A percentile compares a stretch with the other conserved stretches of the same genome.
Evolutionary conservation across 768 basidiomycete genomes (phyloP).

Genomic region (Leucocoprinus birnbaumii): DNA sequence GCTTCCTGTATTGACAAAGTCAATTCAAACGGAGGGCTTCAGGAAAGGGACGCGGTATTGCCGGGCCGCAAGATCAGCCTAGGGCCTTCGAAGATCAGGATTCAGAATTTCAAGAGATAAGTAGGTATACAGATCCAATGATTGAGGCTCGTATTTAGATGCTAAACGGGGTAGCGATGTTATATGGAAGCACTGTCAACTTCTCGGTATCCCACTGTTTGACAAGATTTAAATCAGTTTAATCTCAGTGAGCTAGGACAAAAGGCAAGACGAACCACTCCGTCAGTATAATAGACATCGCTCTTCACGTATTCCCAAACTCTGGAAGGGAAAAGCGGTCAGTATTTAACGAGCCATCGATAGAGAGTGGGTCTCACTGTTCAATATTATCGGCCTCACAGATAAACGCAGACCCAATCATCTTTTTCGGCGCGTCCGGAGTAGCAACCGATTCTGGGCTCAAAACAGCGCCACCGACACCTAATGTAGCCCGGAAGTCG

Average conservation of each 20-base stretch:
- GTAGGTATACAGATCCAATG: neutral
- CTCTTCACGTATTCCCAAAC: conserved; percentile 36
- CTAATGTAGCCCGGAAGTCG: conserved; percentile 27
- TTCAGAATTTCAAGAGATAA: too few species aligned
- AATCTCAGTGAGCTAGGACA: neutral
- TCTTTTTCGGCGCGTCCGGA: conserved; percentile 45
- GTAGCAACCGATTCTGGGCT: conserved; percentile 54
- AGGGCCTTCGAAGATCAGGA: too few species aligned
- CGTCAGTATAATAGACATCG: conserved; percentile 40
- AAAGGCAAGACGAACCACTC: conserved; percentile 29
- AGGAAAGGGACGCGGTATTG: too few species aligned
- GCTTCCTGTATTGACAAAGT: too few species aligned
- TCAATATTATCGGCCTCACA: conserved; percentile 53
- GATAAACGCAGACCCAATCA: conserved; percentile 59
- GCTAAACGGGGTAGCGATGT: conserved; percentile 29
- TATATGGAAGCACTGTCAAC: conserved; percentile 44
- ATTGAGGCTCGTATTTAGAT: neutral
- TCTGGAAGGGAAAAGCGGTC: conserved; percentile 17
- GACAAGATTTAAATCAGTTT: neutral
- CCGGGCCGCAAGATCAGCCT: too few species aligned
- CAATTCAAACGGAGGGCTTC: too few species aligned
- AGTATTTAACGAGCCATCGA: neutral
- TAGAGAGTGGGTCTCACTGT: conserved; percentile 29
- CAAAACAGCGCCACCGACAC: conserved; percentile 54
- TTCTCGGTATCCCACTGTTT: conserved; percentile 58